Conservation (phyloP, 106 monocot genomes). For the Ottelia alismoides region DNA sequence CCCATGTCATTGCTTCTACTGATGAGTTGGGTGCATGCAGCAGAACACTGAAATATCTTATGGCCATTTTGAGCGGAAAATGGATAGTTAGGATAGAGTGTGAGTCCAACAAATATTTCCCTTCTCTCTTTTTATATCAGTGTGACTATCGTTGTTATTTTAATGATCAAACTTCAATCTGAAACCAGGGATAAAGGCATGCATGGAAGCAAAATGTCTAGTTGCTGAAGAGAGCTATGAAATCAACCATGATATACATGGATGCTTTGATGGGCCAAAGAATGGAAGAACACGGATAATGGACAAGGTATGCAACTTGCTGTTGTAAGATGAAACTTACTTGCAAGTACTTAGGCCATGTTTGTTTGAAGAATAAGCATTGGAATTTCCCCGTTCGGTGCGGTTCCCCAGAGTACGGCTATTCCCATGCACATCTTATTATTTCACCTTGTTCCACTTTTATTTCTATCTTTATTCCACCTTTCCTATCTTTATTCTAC, state of each 20-base stretch:
- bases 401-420: too few species aligned
- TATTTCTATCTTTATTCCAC: too few species aligned
- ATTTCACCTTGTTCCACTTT: too few species aligned
- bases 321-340: too few species aligned
- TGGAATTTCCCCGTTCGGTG: too few species aligned
- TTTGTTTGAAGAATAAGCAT: too few species aligned
- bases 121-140: not conserved
- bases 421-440: too few species aligned
- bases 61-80: conserved; percentile 80
- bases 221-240: conserved; percentile 70
- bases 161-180: too few species aligned
- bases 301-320: conserved; percentile 32
- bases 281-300: conserved; percentile 51
- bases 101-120: conserved; percentile 22
- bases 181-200: conserved; percentile 81
- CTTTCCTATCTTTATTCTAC: too few species aligned
- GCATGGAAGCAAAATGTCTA: conserved; percentile 45
- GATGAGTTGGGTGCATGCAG: conserved; percentile 64
- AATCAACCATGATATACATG: conserved; percentile 75
- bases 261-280: conserved; percentile 68
- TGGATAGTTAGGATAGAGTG: conserved; percentile 80
- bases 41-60: conserved; percentile 78
- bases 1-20: conserved; percentile 87
- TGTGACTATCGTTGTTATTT: not conserved
- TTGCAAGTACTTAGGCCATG: too few species aligned